Conservation (phyloP, 2,329 filamentous ascomycete species). For the Ophiocordyceps robertsii region DNA sequence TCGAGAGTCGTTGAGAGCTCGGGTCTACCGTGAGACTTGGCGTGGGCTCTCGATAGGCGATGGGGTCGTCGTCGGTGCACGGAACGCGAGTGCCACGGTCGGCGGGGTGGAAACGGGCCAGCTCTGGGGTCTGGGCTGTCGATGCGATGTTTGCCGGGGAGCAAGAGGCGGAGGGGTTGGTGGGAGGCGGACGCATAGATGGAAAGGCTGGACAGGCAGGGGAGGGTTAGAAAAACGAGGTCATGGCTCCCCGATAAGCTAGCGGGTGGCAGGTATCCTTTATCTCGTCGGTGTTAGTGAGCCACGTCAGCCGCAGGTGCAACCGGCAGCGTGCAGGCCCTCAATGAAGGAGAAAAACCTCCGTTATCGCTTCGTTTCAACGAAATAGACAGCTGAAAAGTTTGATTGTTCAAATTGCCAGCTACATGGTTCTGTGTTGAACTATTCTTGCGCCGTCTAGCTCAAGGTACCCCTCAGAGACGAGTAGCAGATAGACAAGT, state of each 20-base stretch:
- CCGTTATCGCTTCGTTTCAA: too few relatives aligned
- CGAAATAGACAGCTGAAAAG: too few relatives aligned
- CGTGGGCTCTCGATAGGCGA: neutral
- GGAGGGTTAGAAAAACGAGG: slow-evolving; percentile 5
- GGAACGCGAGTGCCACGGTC: neutral
- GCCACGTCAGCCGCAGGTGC: neutral
- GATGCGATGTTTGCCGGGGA: neutral
- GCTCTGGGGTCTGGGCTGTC: neutral
- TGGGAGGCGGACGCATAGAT: slow-evolving; percentile 5
- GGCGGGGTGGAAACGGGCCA: neutral
- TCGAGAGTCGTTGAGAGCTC: slow-evolving; percentile 1
- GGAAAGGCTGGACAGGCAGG: slow-evolving; percentile 4
- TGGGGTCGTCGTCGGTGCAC: neutral
- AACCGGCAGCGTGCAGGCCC: neutral
- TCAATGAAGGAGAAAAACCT: too few relatives aligned
- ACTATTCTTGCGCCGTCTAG: too few relatives aligned
- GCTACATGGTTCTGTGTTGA: too few relatives aligned
- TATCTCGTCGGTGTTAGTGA: neutral
- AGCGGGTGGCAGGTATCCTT: slow-evolving; percentile 3
- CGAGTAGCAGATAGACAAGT: too few relatives aligned
- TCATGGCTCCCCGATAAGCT: slow-evolving; percentile 6
- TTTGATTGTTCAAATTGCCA: too few relatives aligned
- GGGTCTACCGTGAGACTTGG: neutral
- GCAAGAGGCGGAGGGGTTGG: slow-evolving; percentile 1
- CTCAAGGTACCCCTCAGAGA: too few relatives aligned